Percentiles rank a stretch among this genome's conserved stretches.
phyloP scores from a whole-genome alignment of 1,284 basidiomycete species.

The Heliocybe sulcata region DNA sequence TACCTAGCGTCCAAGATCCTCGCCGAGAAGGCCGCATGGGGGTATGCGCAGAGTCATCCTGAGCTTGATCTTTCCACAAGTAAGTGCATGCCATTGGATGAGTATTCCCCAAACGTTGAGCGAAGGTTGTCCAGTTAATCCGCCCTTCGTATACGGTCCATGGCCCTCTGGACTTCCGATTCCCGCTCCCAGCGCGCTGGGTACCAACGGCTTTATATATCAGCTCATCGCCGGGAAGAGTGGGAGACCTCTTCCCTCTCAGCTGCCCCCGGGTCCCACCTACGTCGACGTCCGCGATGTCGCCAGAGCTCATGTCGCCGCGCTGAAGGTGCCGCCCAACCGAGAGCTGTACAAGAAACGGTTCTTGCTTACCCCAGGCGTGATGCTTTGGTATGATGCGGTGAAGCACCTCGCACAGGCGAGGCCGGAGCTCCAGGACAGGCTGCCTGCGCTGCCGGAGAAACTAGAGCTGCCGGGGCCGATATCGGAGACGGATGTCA shows the following conservation, averaged over 20 bases:
- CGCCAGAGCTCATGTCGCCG: slow-evolving; percentile 26
- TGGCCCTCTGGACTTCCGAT: slow-evolving; percentile 20
- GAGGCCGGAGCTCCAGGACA: slow-evolving; percentile 21
- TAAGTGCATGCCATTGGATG: no score
- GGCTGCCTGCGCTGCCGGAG: slow-evolving; percentile 13
- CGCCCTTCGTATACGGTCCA: slow-evolving; percentile 26
- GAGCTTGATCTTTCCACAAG: slow-evolving; percentile 14
- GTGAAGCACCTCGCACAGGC: slow-evolving; percentile 19
- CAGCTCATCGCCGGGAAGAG: slow-evolving; percentile 9
- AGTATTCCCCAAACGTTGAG: no score
- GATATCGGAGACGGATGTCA: slow-evolving; percentile 7
- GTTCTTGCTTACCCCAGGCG: slow-evolving; percentile 23
- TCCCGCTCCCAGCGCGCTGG: slow-evolving; percentile 14
- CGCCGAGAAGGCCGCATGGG: slow-evolving; percentile 15
- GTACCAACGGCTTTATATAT: slow-evolving; percentile 23
- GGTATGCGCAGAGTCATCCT: slow-evolving; percentile 14
- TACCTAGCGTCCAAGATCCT: slow-evolving; percentile 17
- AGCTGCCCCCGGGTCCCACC: slow-evolving; percentile 16
- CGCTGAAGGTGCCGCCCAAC: slow-evolving; percentile 12
- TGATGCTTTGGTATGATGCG: slow-evolving; percentile 22
- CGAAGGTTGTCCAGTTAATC: slow-evolving; percentile 16
- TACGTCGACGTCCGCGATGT: slow-evolving; percentile 30
- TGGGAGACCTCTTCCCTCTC: slow-evolving; percentile 4
- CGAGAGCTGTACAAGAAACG: slow-evolving; percentile 16
- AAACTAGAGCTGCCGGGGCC: no score